These are phyloP conservation scores for Verticillium nonalfalfae DNA, from an alignment of 2,329 filamentous ascomycete genomes.

Conservation along the genomic window DNA sequence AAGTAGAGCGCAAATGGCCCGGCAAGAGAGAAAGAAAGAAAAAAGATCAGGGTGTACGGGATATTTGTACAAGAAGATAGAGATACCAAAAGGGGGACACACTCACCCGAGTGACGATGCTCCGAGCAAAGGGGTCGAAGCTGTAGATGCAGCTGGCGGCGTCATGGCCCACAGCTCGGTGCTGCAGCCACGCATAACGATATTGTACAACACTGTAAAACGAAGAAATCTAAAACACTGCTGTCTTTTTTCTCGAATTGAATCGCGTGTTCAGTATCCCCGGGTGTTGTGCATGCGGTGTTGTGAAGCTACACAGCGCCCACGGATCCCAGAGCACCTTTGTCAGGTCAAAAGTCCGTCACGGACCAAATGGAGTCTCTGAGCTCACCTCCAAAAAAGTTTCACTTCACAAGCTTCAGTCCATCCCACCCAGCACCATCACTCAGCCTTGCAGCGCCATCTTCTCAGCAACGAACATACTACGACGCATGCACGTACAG, in stretches of 20 bases:
- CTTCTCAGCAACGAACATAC: no score
- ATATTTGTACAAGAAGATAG: no score
- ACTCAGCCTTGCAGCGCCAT: not conserved
- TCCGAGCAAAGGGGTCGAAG: not conserved
- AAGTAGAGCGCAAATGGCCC: conserved; percentile 30
- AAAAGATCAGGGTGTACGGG: no score
- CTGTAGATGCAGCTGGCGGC: not conserved
- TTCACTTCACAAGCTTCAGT: not conserved
- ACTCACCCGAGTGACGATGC: not conserved
- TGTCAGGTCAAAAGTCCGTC: not conserved
- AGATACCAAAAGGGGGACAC: not conserved
- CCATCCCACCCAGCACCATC: not conserved
- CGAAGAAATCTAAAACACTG: not conserved
- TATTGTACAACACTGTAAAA: not conserved
- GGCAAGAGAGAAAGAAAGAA: no score
- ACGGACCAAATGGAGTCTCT: not conserved
- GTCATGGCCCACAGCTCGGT: not conserved
- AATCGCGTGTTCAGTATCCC: not conserved
- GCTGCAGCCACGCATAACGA: not conserved
- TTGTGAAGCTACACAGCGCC: not conserved
- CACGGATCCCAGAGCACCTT: not conserved
- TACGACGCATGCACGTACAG: not conserved
- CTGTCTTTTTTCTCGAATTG: no score
- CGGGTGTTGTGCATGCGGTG: not conserved
- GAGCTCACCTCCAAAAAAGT: not conserved